These are phyloP conservation scores for Penicillium canescens DNA, from an alignment of 495 filamentous ascomycete genomes.

Conservation along the genomic window DNA sequence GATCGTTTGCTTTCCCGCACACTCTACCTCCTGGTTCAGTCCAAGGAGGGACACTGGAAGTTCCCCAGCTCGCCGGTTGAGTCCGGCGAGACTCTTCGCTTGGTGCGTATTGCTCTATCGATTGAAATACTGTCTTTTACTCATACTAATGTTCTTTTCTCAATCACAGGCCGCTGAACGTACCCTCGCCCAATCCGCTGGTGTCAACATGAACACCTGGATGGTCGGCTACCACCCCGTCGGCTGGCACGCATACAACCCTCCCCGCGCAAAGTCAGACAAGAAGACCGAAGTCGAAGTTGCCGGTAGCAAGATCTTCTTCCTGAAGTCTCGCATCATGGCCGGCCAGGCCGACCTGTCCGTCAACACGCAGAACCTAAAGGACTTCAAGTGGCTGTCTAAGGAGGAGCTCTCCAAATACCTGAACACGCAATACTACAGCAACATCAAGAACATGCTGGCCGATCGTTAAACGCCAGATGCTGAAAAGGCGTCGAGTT, in stretches of 20 bases:
- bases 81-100: constrained; percentile 71
- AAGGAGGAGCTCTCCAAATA: constrained; percentile 78
- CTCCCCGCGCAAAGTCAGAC: constrained; percentile 29
- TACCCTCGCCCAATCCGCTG: constrained; percentile 71
- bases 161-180: constrained; percentile 72
- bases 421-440: constrained; percentile 66
- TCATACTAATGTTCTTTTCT: constrained; percentile 5
- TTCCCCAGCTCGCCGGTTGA: constrained; percentile 71
- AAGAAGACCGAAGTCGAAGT: constrained; percentile 33
- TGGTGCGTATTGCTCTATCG: constrained; percentile 56
- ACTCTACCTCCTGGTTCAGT: constrained; percentile 80
- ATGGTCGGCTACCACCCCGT: constrained; percentile 88
- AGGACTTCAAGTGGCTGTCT: constrained; percentile 89
- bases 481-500: constrained; percentile 10
- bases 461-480: constrained; percentile 57
- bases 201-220: constrained; percentile 99
- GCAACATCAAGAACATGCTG: constrained; percentile 76
- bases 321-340: constrained; percentile 94
- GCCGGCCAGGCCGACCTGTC: constrained; percentile 86
- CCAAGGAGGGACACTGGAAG: constrained; percentile 69
- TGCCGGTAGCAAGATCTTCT: constrained; percentile 82
- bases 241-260: constrained; percentile 66
- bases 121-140: background rate
- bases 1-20: constrained; percentile 74
- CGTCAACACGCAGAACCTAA: constrained; percentile 67